These are phyloP conservation scores for Fusarium proliferatum DNA, from an alignment of 2,329 filamentous ascomycete genomes.

Conservation along the genomic window DNA sequence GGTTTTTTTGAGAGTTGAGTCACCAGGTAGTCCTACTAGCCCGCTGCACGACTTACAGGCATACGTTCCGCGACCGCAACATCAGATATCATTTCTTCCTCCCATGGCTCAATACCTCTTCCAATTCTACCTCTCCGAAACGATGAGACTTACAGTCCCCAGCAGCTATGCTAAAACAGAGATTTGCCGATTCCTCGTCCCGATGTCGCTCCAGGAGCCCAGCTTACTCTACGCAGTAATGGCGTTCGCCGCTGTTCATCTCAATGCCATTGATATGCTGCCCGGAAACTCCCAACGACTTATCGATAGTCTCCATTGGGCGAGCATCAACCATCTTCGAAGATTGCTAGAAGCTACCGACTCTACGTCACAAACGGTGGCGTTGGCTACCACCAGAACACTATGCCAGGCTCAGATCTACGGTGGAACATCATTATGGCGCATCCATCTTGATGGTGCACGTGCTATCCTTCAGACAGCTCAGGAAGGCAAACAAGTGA, in stretches of 20 bases:
- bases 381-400: conserved; percentile 23
- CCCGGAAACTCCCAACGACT: not conserved
- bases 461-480: conserved; percentile 14
- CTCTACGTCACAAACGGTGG: conserved; percentile 6
- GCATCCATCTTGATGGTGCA: conserved; percentile 24
- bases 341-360: not conserved
- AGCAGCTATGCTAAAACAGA: conserved; percentile 21
- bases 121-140: conserved; percentile 32
- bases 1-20: not conserved
- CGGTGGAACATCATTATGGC: conserved; percentile 20
- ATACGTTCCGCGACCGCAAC: not conserved
- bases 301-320: conserved; percentile 14
- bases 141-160: conserved; percentile 30
- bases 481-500: not conserved
- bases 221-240: conserved; percentile 30
- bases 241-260: conserved; percentile 28
- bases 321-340: conserved; percentile 15
- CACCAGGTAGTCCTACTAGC: not conserved
- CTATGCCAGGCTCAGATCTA: conserved; percentile 34
- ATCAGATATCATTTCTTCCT: not conserved
- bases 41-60: not conserved
- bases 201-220: conserved; percentile 24
- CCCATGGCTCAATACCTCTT: conserved; percentile 26
- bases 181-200: conserved; percentile 31
- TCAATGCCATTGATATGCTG: not conserved